phyloP scores from a whole-genome alignment of 2,329 filamentous ascomycete genomes.

The Aspergillus thermomutatus region DNA sequence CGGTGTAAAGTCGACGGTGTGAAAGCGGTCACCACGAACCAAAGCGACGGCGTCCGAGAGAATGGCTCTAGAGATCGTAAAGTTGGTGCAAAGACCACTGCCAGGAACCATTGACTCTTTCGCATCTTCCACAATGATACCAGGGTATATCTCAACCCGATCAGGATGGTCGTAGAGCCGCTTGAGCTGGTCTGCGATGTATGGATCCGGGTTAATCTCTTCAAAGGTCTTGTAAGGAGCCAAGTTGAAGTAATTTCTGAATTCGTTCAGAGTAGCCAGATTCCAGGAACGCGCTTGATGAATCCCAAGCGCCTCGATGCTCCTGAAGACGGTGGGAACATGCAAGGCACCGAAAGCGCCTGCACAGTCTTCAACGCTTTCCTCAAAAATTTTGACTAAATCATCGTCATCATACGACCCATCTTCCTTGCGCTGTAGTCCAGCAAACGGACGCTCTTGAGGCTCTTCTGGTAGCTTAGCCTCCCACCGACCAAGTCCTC shows the following conservation, averaged over 20 bases:
- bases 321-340: constrained; percentile 56
- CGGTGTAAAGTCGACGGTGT: constrained; percentile 45
- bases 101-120: constrained; percentile 51
- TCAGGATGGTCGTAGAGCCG: constrained; percentile 52
- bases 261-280: constrained; percentile 58
- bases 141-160: constrained; percentile 57
- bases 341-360: constrained; percentile 59
- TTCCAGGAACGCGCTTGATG: constrained; percentile 61
- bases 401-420: constrained; percentile 57
- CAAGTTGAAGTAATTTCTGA: constrained; percentile 52
- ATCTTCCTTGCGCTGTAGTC: constrained; percentile 46
- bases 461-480: constrained; percentile 43
- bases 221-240: constrained; percentile 49
- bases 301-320: constrained; percentile 62
- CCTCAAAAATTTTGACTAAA: constrained; percentile 55
- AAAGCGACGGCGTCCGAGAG: constrained; percentile 48
- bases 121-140: constrained; percentile 54
- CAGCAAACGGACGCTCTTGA: constrained; percentile 48
- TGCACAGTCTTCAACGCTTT: constrained; percentile 59
- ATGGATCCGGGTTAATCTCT: constrained; percentile 51
- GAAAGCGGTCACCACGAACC: constrained; percentile 47
- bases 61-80: constrained; percentile 41
- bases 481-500: constrained; percentile 42
- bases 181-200: constrained; percentile 43
- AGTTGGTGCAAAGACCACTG: constrained; percentile 50